Conservation (phyloP, 495 filamentous ascomycete genomes). For the Aspergillus bertholletiae region DNA sequence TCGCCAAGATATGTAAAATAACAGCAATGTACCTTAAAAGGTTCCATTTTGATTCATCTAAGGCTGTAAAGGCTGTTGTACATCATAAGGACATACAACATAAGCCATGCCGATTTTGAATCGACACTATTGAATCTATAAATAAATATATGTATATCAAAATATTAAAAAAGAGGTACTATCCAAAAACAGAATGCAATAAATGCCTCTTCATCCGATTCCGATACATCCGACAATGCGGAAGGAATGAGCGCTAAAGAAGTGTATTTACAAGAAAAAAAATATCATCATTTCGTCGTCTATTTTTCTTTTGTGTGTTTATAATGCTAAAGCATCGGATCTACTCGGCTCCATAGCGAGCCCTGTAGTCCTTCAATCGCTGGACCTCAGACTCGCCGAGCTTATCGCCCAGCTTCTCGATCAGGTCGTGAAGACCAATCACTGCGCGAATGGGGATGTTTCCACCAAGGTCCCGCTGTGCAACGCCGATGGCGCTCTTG, state of each 20-base stretch:
- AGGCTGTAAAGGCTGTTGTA: background rate
- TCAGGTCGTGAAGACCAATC: constrained; percentile 69
- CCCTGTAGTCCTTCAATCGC: constrained; percentile 73
- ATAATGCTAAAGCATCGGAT: background rate
- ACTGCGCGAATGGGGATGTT: constrained; percentile 48
- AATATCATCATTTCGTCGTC: background rate
- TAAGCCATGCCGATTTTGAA: background rate
- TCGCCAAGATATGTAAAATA: background rate
- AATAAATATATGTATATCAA: no score
- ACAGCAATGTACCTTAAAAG: background rate
- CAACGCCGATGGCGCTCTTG: constrained; percentile 74
- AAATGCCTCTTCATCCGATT: background rate
- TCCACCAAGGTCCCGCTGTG: constrained; percentile 59
- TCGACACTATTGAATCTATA: background rate
- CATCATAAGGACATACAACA: background rate
- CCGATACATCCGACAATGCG: background rate
- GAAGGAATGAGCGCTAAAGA: background rate
- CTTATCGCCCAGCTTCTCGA: constrained; percentile 53
- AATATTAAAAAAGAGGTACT: background rate
- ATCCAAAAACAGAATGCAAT: background rate
- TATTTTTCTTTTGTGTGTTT: background rate
- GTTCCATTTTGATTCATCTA: background rate
- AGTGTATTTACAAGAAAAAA: background rate
- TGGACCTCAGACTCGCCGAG: constrained; percentile 59
- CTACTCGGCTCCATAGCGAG: constrained; percentile 56